phyloP scores from a whole-genome alignment of 306 rosid species.

The Lithocarpus polystachyus region DNA sequence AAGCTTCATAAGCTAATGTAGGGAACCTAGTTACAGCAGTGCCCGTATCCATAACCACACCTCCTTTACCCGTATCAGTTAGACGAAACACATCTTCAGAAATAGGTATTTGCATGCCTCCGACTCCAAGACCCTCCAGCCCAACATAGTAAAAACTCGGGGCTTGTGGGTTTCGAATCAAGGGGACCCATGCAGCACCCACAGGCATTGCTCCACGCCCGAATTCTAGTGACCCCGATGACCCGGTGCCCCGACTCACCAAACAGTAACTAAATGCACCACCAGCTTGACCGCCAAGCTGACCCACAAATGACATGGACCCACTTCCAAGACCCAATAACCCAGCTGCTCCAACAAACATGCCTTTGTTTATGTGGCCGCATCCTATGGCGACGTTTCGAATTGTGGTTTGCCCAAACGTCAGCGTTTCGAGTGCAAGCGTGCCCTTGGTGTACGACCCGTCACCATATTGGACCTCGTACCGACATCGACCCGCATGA shows the following conservation, averaged over 20 bases:
- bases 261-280: conserved; percentile 74
- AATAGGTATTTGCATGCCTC: conserved; percentile 54
- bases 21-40: conserved; percentile 88
- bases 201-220: conserved; percentile 78
- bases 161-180: conserved; percentile 55
- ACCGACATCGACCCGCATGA: conserved; percentile 59
- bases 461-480: conserved; percentile 76
- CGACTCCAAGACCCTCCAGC: conserved; percentile 78
- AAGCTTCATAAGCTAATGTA: conserved; percentile 47
- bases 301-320: conserved; percentile 80
- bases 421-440: conserved; percentile 74
- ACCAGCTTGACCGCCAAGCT: conserved; percentile 74
- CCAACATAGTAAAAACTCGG: conserved; percentile 78
- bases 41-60: conserved; percentile 91
- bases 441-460: conserved; percentile 85
- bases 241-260: conserved; percentile 50
- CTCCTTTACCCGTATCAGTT: conserved; percentile 60
- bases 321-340: conserved; percentile 86
- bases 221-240: conserved; percentile 62
- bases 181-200: conserved; percentile 82
- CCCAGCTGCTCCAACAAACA: conserved; percentile 91
- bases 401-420: conserved; percentile 56
- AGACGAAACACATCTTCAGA: conserved; percentile 46
- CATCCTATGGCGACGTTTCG: conserved; percentile 80
- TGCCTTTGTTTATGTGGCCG: conserved; percentile 79